Percentiles rank a stretch among this genome's conserved stretches.
Conservation (phyloP, 371 early-diverging fungal genomes). For the Basidiobolus meristosporus region DNA sequence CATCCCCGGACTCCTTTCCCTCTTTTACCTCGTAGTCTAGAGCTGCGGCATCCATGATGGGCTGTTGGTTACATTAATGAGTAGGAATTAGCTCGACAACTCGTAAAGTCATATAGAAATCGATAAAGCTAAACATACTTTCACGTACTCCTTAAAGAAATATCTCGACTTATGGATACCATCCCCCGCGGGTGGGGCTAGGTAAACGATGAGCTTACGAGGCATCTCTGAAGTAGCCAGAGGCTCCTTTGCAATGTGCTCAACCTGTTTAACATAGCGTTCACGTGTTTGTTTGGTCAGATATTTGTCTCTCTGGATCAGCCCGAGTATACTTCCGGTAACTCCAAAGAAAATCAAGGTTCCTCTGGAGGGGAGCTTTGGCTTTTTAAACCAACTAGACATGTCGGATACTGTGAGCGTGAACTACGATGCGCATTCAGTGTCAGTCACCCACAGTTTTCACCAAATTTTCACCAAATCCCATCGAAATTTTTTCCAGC, state of each 20-base stretch:
- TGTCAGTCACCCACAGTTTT: too few species aligned
- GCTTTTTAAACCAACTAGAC: too few species aligned
- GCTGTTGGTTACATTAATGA: slow-evolving; percentile 13
- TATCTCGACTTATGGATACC: slow-evolving; percentile 39
- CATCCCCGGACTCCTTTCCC: slow-evolving; percentile 22
- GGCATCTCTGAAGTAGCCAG: slow-evolving; percentile 42
- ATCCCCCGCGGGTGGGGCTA: slow-evolving; percentile 44
- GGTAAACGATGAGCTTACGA: slow-evolving; percentile 36
- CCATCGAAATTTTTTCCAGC: too few species aligned
- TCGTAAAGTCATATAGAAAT: not conserved
- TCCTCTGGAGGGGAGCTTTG: slow-evolving; percentile 5
- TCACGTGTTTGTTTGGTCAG: slow-evolving; percentile 23
- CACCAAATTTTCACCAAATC: too few species aligned
- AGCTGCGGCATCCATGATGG: slow-evolving; percentile 44
- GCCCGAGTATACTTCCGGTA: slow-evolving; percentile 7
- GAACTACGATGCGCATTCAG: too few species aligned
- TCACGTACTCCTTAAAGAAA: slow-evolving; percentile 42
- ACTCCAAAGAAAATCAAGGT: slow-evolving; percentile 3
- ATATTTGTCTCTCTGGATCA: slow-evolving; percentile 26
- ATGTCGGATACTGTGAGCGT: too few species aligned
- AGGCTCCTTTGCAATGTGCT: slow-evolving; percentile 29
- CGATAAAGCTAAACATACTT: slow-evolving; percentile 15
- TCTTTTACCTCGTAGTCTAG: slow-evolving; percentile 47
- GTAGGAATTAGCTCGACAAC: not conserved
- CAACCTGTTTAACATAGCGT: slow-evolving; percentile 20